A percentile compares a stretch with the other conserved stretches of the same genome.
Conservation (phyloP, 2,329 filamentous ascomycete species). For the Fonsecaea monophora region DNA sequence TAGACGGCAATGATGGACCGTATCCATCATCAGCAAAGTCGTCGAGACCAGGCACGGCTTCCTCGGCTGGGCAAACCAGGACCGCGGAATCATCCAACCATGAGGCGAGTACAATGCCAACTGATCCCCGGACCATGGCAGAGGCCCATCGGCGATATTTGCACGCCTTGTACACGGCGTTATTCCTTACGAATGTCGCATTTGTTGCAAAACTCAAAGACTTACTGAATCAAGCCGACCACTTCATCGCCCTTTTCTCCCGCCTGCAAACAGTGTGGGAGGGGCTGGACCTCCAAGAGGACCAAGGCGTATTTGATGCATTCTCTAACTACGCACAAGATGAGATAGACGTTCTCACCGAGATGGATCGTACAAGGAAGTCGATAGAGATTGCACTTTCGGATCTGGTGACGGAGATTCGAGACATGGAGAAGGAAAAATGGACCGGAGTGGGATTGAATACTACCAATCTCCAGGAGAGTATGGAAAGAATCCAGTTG, state of each 20-base stretch:
- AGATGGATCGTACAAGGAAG: conserved; percentile 68
- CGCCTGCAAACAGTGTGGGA: conserved; percentile 79
- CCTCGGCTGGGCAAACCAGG: conserved; percentile 25
- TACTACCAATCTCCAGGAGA: conserved; percentile 57
- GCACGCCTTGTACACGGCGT: conserved; percentile 61
- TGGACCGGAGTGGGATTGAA: conserved; percentile 62
- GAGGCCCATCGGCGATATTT: conserved; percentile 81
- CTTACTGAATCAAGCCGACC: conserved; percentile 68
- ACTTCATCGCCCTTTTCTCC: conserved; percentile 76
- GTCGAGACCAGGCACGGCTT: conserved; percentile 50
- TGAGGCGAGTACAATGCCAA: conserved; percentile 2
- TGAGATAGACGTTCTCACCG: conserved; percentile 69
- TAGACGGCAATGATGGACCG: conserved; percentile 57
- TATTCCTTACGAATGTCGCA: conserved; percentile 52
- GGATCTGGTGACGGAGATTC: conserved; percentile 31
- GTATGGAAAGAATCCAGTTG: conserved; percentile 67
- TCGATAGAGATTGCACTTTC: conserved; percentile 71
- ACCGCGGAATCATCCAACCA: conserved; percentile 22
- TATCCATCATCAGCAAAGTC: conserved; percentile 39
- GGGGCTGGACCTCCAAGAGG: conserved; percentile 78
- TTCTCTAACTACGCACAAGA: conserved; percentile 75
- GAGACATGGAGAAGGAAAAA: conserved; percentile 34
- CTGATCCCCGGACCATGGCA: conserved; percentile 82
- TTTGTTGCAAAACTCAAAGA: conserved; percentile 51
- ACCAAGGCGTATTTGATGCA: conserved; percentile 80